Percentiles rank a stretch among this genome's conserved stretches.
phyloP scores from a whole-genome alignment of 2,329 filamentous ascomycete species.

The Pseudocercospora musae region DNA sequence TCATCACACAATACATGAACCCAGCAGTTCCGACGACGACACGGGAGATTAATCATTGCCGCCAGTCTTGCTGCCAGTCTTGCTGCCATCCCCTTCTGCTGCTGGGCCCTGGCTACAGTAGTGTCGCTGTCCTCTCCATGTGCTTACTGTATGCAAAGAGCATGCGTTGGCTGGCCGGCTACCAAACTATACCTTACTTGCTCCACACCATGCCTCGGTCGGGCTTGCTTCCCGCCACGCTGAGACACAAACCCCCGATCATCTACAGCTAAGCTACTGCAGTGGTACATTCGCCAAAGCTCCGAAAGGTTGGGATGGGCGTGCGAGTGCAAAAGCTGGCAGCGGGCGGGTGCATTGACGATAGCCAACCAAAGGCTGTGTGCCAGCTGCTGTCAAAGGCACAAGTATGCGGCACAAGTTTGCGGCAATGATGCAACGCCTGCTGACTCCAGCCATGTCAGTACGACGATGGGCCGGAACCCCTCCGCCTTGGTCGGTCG shows the following conservation, averaged over 20 bases:
- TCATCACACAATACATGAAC: background rate
- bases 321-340: background rate
- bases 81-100: too few relatives aligned
- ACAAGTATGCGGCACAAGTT: too few relatives aligned
- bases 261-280: constrained; percentile 2
- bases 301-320: background rate
- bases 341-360: background rate
- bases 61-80: too few relatives aligned
- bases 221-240: background rate
- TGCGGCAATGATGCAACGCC: background rate
- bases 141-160: background rate
- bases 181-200: background rate
- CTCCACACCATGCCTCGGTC: background rate
- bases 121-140: background rate
- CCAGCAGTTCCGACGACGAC: background rate
- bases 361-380: background rate
- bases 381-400: background rate
- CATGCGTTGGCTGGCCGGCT: background rate
- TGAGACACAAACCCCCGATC: background rate
- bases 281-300: background rate
- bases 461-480: background rate
- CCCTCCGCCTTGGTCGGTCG: too few relatives aligned
- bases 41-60: too few relatives aligned
- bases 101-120: too few relatives aligned
- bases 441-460: background rate